These are phyloP conservation scores for Didymella pomorum DNA, from an alignment of 2,329 filamentous ascomycete genomes.

Conservation along the genomic window DNA sequence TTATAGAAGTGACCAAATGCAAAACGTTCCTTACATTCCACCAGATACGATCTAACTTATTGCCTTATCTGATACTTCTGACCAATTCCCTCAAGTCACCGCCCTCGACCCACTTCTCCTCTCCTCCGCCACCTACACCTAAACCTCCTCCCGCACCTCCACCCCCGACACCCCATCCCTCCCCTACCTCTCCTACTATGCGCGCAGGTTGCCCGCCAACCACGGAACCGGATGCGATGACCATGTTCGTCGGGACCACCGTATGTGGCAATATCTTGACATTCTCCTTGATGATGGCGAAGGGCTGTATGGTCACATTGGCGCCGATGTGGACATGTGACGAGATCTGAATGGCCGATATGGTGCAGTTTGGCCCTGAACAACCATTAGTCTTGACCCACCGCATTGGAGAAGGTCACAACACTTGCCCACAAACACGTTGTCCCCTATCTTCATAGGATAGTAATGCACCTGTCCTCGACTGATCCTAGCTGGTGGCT, in stretches of 20 bases:
- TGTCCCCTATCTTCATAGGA: constrained; percentile 90
- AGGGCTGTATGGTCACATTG: constrained; percentile 79
- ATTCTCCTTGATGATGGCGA: constrained; percentile 93
- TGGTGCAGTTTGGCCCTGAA: constrained; percentile 63
- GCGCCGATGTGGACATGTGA: constrained; percentile 86
- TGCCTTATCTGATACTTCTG: constrained; percentile 52
- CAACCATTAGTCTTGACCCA: neutral
- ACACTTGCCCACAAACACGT: constrained; percentile 84
- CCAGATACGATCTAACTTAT: neutral
- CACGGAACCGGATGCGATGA: constrained; percentile 89
- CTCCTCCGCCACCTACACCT: constrained; percentile 51
- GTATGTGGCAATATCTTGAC: constrained; percentile 85
- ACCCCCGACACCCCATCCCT: constrained; percentile 60
- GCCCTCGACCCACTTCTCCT: constrained; percentile 59
- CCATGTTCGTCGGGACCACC: constrained; percentile 85
- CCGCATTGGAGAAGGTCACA: neutral
- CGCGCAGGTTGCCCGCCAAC: constrained; percentile 69
- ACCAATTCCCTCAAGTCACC: constrained; percentile 60
- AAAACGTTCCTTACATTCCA: neutral
- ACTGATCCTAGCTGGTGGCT: constrained; percentile 83
- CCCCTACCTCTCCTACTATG: constrained; percentile 58
- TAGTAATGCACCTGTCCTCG: constrained; percentile 80
- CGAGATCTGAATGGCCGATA: constrained; percentile 84
- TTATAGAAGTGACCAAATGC: neutral
- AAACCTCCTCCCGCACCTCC: constrained; percentile 43